Base-by-base conservation (phyloP, 148 eudicot genomes). In the Cornus controversa region DNA sequence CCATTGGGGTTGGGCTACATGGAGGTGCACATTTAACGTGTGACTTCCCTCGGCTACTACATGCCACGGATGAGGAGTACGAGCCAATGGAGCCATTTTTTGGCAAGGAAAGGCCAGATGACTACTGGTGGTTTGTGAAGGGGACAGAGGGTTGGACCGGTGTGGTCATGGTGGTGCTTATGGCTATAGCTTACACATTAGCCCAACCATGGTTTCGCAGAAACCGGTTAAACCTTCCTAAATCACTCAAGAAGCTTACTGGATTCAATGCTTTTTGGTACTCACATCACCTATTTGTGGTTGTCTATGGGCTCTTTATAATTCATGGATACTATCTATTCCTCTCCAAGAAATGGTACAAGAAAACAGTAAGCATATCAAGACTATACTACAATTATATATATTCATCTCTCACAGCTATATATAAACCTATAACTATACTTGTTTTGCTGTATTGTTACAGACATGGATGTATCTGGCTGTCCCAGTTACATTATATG, bases 381-480 rank as follows among this genome's bases (percentile, higher is more conserved):
- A n/a, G n/a, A n/a, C n/a, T n/a, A n/a, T n/a, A n/a, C n/a, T n/a
- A n/a, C n/a, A n/a, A n/a, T n/a, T n/a, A n/a, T n/a, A n/a, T n/a
- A n/a, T n/a, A n/a, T n/a, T n/a, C n/a, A n/a, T n/a, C n/a, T n/a
- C n/a, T n/a, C n/a, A n/a, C n/a, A n/a, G n/a, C n/a, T n/a, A n/a
- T n/a, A n/a, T n/a, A n/a, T n/a, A n/a, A n/a, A n/a, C n/a, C n/a
- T n/a, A n/a, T n/a, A n/a, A n/a, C n/a, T 64, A 2, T 42, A 3
- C 7, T 5, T 45, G 2, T n/a, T n/a, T n/a, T 64, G 22, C 5
- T 53, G 53, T 53, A 6, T 23, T 81, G 71, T 15, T 76, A 67
- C 73, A 90, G 89, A 87, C 93, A 69, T 87, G 90, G 89, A 87
- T 89, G 90, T 90, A 90, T 83, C 80, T 90, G 22, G 85, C 89